Base-by-base conservation (phyloP, 2,329 filamentous ascomycete species). In the Xylaria sp. region DNA sequence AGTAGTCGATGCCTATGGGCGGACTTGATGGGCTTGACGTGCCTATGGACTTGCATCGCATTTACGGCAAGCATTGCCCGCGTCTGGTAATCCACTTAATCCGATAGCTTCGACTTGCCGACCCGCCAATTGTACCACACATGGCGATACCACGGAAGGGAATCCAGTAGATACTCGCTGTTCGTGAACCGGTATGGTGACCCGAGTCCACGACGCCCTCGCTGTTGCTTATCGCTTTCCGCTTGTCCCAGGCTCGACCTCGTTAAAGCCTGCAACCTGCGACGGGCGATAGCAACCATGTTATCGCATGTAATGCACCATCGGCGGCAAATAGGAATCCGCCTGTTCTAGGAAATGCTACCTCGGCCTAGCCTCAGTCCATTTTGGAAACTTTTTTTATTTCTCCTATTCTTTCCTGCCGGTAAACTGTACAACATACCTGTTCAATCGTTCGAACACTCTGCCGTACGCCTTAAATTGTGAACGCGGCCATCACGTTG, bases 81-180 rank as follows among this genome's bases (percentile, higher is more conserved):
- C 40, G n/a, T 38, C 45, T 28, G 42, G 23, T 46, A 58, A 23
- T 53, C 37, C 45, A 46, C 35, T 52, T 38, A 37, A 47, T 59
- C 40, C 21, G 50, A 52, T 33, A 21, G 40, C 17, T 25, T 12
- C 31, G 50, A 50, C 56, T 54, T 12, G 21, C 42, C 56, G 56
- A 60, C 38, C 52, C 43, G 57, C 63, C 63, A 63, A 66, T 63
- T 55, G 57, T 58, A 42, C 61, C 53, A 60, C 21, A 51, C 35
- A 6, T 54, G 17, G 45, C 50, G 19, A 50, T 57, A 15, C 37
- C 52, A 46, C 52, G 53, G 57, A 37, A 64, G 38, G 23, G 51
- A 60, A 46, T n/a, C 38, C 61, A 42, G 45, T 47, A 43, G 53
- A 57, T 33, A 49, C 19, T 46, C 17, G 33, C 12, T 25, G 40